Conservation (phyloP, 306 rosid species). For the Pueraria montana region DNA sequence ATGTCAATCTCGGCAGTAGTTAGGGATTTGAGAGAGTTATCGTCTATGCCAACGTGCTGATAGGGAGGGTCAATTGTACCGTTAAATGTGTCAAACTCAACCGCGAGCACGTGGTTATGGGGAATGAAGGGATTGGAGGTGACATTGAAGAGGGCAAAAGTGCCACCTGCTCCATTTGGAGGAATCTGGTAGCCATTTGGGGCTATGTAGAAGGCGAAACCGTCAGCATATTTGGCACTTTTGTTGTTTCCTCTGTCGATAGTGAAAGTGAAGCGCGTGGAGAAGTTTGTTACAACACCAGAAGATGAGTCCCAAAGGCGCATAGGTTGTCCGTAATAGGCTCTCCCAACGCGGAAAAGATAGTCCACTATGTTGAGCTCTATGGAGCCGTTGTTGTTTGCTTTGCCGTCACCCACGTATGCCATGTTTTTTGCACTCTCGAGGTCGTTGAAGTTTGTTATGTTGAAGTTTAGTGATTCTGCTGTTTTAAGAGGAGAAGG, state of each 20-base stretch:
- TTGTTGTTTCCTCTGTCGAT: not conserved
- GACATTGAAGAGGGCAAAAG: slow-evolving; percentile 41
- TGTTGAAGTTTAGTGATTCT: slow-evolving; percentile 46
- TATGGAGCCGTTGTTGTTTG: slow-evolving; percentile 33
- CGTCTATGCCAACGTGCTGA: slow-evolving; percentile 50
- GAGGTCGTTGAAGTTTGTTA: slow-evolving; percentile 42
- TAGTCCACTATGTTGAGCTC: slow-evolving; percentile 40
- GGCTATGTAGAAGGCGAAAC: slow-evolving; percentile 45
- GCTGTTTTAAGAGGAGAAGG: not conserved
- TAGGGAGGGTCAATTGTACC: slow-evolving; percentile 40
- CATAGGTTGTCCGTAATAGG: slow-evolving; percentile 38
- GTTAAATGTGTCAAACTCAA: slow-evolving; percentile 47
- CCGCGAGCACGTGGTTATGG: slow-evolving; percentile 37
- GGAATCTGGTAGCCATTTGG: slow-evolving; percentile 46
- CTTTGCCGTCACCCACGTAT: slow-evolving; percentile 44
- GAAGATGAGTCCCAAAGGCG: slow-evolving; percentile 38
- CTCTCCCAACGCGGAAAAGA: slow-evolving; percentile 44
- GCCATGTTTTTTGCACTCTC: not conserved
- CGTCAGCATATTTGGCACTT: not conserved
- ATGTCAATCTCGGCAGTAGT: slow-evolving; percentile 29
- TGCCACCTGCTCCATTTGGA: slow-evolving; percentile 48
- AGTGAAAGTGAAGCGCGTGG: slow-evolving; percentile 45
- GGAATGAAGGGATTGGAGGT: slow-evolving; percentile 22
- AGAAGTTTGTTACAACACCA: slow-evolving; percentile 5
- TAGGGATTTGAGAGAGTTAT: slow-evolving; percentile 31